Base-by-base conservation (phyloP, 805 yeast genomes). In the Metschnikowia noctiluminum region DNA sequence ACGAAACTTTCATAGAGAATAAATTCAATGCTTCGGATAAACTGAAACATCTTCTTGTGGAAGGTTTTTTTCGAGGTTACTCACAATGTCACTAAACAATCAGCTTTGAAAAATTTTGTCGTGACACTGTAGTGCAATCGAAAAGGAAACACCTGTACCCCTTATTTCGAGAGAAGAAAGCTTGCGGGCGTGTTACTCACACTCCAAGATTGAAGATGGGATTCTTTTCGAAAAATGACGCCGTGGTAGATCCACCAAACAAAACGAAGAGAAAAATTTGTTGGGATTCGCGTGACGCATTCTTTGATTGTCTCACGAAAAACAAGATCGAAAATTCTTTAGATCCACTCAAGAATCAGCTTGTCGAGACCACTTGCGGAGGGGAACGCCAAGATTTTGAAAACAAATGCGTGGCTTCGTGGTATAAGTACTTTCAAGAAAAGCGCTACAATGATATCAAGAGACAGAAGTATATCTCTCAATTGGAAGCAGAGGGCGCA, bases 361-460 rank as follows among this genome's bases (percentile, higher is more conserved):
- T 67, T 30, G 81, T 89, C 38, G 75, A 78, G 45, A 59, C 68
- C 21, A 68, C 77, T 42, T 91, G 98, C 67, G 77, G 81, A 0
- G 48, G 52, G 1, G 76, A 82, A 61, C 80, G 82, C 54, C 61
- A 63, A n/a, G 76, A 73, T 36, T 89, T 88, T 56, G 81, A 86
- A 50, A 64, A 74, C n/a, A 81, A 83, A 56, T 91, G 98, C 67
- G 89, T 88, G 9, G 81, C 82, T 12, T 81, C 90, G 46, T 91
- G 98, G 98, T 89, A 64, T 81, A 52, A 85, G 51, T 90, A 91
- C 65, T 91, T 92, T 74, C 92, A 90, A 63, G 92, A 89, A 66
- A 91, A 90, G 66, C 80, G 97, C 58, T 85, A 83, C 36, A 84
- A 82, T 50, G 96, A 89, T 57, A 70, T 81, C 53, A 80, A 81